A percentile compares a stretch with the other conserved stretches of the same genome.
These are phyloP conservation scores for Beauveria sp. DNA, from an alignment of 2,329 filamentous ascomycete genomes.

Conservation along the genomic window DNA sequence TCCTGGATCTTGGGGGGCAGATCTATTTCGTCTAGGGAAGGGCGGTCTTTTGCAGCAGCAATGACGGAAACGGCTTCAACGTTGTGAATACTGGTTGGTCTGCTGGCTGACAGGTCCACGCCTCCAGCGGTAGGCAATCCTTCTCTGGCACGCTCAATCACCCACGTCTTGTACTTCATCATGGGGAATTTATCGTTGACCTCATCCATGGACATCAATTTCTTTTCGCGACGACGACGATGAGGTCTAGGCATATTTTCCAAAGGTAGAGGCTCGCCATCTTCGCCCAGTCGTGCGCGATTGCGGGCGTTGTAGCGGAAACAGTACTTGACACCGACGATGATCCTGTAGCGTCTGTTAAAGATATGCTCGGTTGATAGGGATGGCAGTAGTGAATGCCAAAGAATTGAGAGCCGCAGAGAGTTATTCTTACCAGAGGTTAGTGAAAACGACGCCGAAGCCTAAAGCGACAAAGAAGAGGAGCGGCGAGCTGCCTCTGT, in stretches of 20 bases:
- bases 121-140: constrained; percentile 80
- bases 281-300: constrained; percentile 67
- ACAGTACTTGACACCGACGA: constrained; percentile 98
- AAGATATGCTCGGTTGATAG: constrained; percentile 8
- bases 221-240: constrained; percentile 87
- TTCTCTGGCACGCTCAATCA: constrained; percentile 71
- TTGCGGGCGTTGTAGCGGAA: constrained; percentile 97
- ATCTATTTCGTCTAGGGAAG: constrained; percentile 36
- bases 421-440: constrained; percentile 71
- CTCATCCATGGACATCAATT: constrained; percentile 97
- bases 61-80: constrained; percentile 48
- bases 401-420: background rate
- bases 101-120: constrained; percentile 66
- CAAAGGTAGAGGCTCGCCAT: constrained; percentile 83
- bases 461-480: constrained; percentile 89
- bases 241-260: constrained; percentile 78
- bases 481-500: constrained; percentile 34
- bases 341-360: constrained; percentile 63
- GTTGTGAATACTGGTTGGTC: constrained; percentile 65
- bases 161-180: constrained; percentile 95
- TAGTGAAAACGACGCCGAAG: constrained; percentile 97
- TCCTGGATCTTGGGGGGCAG: constrained; percentile 18
- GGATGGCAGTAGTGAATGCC: background rate
- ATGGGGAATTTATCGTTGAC: constrained; percentile 96
- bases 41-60: constrained; percentile 36